Evolutionary conservation across 2,329 filamentous ascomycete species (phyloP).

Genomic region (Fusarium sulawesiense): DNA sequence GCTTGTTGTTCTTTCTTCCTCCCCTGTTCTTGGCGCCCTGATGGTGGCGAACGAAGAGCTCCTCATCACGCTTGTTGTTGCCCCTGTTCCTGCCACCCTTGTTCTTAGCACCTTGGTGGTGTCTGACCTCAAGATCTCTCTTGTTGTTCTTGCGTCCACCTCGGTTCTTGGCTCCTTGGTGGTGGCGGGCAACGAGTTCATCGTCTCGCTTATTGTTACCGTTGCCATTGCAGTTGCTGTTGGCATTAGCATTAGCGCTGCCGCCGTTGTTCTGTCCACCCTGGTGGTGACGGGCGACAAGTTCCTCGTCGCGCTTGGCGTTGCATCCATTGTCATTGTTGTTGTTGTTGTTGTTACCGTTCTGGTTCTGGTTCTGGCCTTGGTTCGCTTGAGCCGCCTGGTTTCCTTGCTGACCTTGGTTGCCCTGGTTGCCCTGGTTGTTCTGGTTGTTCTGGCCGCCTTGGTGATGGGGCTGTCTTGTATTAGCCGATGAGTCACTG

Average conservation of each 20-base stretch:
- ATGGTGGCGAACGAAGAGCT: not conserved
- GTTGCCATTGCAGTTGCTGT: not conserved
- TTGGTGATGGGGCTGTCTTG: conserved; percentile 13
- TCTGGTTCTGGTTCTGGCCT: conserved; percentile 6
- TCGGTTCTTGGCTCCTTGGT: not conserved
- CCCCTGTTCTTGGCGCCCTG: not conserved
- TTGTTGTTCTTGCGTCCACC: not conserved
- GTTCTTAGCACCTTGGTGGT: not conserved
- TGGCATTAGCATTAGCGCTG: conserved; percentile 3
- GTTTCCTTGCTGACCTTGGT: not conserved
- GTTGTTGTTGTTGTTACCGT: not conserved
- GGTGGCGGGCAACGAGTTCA: not conserved
- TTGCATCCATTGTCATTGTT: conserved; percentile 9
- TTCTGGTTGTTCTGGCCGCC: conserved; percentile 1
- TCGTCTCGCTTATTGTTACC: not conserved
- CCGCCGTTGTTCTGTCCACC: conserved; percentile 1
- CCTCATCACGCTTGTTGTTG: not conserved
- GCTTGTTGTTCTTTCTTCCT: not conserved
- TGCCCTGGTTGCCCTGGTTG: not conserved
- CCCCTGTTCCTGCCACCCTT: not conserved
- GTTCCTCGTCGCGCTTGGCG: conserved; percentile 12
- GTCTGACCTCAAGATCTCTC: not conserved
- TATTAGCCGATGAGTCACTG: not conserved
- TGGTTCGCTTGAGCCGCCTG: conserved; percentile 4
- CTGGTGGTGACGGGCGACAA: conserved; percentile 17